Conservation (phyloP, 2,329 filamentous ascomycete genomes). For the Pseudogymnoascus sp. region DNA sequence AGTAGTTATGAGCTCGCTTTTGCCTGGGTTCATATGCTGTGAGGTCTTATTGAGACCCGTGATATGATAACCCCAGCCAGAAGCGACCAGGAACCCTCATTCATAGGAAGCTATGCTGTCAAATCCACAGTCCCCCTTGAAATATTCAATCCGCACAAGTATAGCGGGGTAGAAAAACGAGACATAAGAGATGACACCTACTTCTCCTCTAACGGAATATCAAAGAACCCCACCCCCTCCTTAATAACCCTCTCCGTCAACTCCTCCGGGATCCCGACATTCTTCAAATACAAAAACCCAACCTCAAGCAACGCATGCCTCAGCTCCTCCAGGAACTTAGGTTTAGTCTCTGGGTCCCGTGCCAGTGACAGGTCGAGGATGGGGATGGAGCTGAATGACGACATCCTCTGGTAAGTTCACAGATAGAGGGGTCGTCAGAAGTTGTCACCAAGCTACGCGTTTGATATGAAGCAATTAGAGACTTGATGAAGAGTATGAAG, state of each 20-base stretch:
- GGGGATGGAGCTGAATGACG: constrained; percentile 66
- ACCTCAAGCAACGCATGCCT: constrained; percentile 74
- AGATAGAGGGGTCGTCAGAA: background rate
- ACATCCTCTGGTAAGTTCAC: constrained; percentile 24
- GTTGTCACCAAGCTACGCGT: background rate
- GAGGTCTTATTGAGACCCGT: constrained; percentile 1
- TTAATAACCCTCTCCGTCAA: constrained; percentile 59
- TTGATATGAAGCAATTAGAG: background rate
- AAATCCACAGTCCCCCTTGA: background rate
- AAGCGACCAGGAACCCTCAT: background rate
- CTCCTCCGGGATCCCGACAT: constrained; percentile 63
- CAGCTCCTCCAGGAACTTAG: constrained; percentile 62
- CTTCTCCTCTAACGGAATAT: constrained; percentile 71
- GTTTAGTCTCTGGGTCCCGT: constrained; percentile 57
- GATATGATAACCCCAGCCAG: background rate
- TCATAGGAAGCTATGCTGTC: background rate
- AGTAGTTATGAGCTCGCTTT: background rate
- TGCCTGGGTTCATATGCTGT: background rate
- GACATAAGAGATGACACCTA: constrained; percentile 29
- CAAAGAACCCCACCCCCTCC: constrained; percentile 68
- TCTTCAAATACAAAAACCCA: constrained; percentile 81
- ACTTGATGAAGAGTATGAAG: background rate
- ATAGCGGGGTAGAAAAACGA: background rate
- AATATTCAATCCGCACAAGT: background rate
- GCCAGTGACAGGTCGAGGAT: constrained; percentile 69